Percentiles rank a stretch among this genome's conserved stretches.
These are phyloP conservation scores for Centrapalus pauciflorus DNA, from an alignment of 129 eudicot genomes.

Conservation along the genomic window DNA sequence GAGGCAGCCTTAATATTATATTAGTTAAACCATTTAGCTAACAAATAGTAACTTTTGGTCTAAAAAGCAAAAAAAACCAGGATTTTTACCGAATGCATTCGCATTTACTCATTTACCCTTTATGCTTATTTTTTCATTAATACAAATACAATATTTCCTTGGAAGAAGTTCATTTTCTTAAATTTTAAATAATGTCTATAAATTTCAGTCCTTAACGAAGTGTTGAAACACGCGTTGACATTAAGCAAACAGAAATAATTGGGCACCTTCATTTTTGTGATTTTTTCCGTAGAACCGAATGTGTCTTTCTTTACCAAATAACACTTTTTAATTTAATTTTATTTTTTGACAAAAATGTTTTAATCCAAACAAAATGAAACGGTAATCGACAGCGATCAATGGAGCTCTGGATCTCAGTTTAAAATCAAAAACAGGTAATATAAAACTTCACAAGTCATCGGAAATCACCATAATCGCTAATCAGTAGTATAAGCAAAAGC, in stretches of 20 bases:
- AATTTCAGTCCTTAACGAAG: neutral
- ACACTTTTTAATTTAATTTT: no score
- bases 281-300: no score
- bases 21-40: neutral
- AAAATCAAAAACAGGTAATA: neutral
- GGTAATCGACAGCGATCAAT: slow-evolving; percentile 1
- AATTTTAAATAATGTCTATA: neutral
- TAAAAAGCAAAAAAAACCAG: no score
- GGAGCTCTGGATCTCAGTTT: slow-evolving; percentile 3
- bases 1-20: neutral
- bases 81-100: slow-evolving; percentile 10
- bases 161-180: no score
- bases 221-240: neutral
- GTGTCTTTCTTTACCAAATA: neutral
- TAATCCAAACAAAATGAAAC: neutral
- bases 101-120: neutral
- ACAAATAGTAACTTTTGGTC: no score
- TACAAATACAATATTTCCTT: no score
- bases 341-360: neutral
- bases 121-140: neutral
- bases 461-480: neutral
- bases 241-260: neutral
- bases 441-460: neutral
- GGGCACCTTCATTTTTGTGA: neutral
- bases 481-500: slow-evolving; percentile 9